Conservation (phyloP, 2,329 filamentous ascomycete species). For the Apiospora hydei region DNA sequence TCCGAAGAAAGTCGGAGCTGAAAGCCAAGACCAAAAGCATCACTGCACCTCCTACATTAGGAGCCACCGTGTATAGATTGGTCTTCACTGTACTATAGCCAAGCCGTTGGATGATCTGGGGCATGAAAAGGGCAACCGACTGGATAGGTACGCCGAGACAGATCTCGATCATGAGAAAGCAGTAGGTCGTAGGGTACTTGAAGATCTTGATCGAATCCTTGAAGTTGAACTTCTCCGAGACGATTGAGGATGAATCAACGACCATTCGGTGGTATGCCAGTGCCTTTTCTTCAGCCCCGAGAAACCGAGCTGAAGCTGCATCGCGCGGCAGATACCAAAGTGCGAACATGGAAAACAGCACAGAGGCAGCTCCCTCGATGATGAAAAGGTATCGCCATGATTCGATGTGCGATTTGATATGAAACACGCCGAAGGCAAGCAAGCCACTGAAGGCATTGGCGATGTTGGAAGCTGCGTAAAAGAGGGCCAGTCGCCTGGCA, state of each 20-base stretch:
- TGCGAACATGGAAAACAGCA: slow-evolving; percentile 69
- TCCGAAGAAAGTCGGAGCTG: slow-evolving; percentile 67
- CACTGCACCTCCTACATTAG: slow-evolving; percentile 75
- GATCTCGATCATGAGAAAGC: slow-evolving; percentile 61
- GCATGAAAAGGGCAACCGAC: slow-evolving; percentile 61
- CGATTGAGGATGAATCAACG: slow-evolving; percentile 72
- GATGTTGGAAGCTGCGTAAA: slow-evolving; percentile 79
- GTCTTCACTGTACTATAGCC: slow-evolving; percentile 63
- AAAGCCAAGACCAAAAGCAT: slow-evolving; percentile 79
- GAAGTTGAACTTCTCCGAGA: slow-evolving; percentile 60
- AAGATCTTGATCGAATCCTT: slow-evolving; percentile 61
- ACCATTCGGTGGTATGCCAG: slow-evolving; percentile 77
- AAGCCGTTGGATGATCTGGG: slow-evolving; percentile 60
- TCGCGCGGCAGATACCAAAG: slow-evolving; percentile 73
- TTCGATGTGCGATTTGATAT: slow-evolving; percentile 47
- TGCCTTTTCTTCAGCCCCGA: slow-evolving; percentile 69
- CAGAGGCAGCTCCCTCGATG: slow-evolving; percentile 60
- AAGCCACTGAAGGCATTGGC: slow-evolving; percentile 64
- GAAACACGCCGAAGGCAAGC: slow-evolving; percentile 57
- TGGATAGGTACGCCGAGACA: slow-evolving; percentile 66
- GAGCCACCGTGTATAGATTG: slow-evolving; percentile 83
- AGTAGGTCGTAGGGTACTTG: slow-evolving; percentile 55
- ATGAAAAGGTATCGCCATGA: slow-evolving; percentile 59
- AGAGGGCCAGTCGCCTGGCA: slow-evolving; percentile 72
- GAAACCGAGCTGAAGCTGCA: slow-evolving; percentile 69